Conservation (phyloP, 2,329 filamentous ascomycete species). For the Stemphylium beticola region DNA sequence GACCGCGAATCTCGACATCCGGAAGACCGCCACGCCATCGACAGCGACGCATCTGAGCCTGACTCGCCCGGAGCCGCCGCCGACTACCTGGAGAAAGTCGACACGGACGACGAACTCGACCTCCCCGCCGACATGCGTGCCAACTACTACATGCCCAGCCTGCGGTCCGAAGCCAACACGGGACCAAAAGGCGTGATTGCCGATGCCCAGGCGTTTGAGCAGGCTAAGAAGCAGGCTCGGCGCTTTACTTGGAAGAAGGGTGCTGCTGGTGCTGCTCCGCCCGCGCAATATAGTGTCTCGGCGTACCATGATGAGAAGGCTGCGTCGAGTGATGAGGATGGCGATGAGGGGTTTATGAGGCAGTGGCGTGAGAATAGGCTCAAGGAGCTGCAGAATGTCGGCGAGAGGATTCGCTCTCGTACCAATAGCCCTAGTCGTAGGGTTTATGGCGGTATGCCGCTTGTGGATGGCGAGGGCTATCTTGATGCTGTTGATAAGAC, state of each 20-base stretch:
- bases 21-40: constrained; percentile 55
- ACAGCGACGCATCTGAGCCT: constrained; percentile 68
- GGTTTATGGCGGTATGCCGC: constrained; percentile 78
- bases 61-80: constrained; percentile 57
- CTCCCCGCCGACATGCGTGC: constrained; percentile 61
- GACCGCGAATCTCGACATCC: constrained; percentile 52
- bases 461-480: constrained; percentile 88
- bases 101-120: constrained; percentile 57
- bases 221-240: constrained; percentile 56
- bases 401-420: constrained; percentile 62
- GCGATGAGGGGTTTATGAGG: constrained; percentile 81
- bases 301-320: constrained; percentile 59
- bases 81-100: constrained; percentile 65
- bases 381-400: constrained; percentile 74
- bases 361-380: constrained; percentile 84
- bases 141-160: constrained; percentile 63
- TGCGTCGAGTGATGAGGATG: constrained; percentile 59
- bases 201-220: constrained; percentile 78
- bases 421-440: constrained; percentile 78
- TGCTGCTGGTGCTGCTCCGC: constrained; percentile 15
- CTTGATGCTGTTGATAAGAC: constrained; percentile 97
- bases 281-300: constrained; percentile 30
- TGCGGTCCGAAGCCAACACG: constrained; percentile 72
- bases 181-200: constrained; percentile 88
- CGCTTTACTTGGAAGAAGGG: constrained; percentile 45